Percentiles rank a stretch among this genome's conserved stretches.
Conservation (phyloP, 192 early-diverging fungal genomes). For the Lunasporangiospora selenospora region DNA sequence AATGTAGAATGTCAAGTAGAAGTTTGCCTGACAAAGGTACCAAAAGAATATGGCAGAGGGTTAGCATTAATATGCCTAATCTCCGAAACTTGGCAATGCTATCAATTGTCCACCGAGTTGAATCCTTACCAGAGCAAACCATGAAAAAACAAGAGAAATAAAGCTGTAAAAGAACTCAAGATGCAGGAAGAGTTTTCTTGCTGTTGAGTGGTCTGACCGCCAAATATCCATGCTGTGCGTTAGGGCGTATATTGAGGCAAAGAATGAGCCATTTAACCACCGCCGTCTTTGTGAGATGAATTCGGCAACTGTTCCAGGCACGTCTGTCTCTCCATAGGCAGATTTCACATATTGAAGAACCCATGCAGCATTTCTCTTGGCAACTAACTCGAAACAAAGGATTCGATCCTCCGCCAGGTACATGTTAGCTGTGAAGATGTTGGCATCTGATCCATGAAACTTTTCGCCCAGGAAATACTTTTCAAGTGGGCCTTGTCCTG, state of each 20-base stretch:
- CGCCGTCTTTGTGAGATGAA: constrained; percentile 93
- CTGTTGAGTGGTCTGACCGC: constrained; percentile 68
- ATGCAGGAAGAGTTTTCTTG: constrained; percentile 71
- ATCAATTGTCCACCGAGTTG: too few species aligned
- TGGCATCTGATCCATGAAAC: constrained; percentile 54
- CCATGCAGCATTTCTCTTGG: constrained; percentile 68
- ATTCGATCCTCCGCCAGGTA: constrained; percentile 83
- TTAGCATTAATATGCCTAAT: neutral
- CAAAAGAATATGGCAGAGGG: neutral
- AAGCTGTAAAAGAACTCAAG: constrained; percentile 82
- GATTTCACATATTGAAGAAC: constrained; percentile 68
- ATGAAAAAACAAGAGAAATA: constrained; percentile 81
- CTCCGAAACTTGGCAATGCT: too few species aligned
- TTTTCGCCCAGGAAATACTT: constrained; percentile 74
- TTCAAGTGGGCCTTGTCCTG: constrained; percentile 60
- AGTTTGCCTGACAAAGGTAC: constrained; percentile 1
- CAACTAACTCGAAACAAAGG: constrained; percentile 79
- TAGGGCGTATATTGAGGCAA: constrained; percentile 84
- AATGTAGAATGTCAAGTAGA: constrained; percentile 9
- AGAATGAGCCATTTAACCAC: constrained; percentile 93
- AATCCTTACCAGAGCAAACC: constrained; percentile 78
- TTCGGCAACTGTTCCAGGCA: constrained; percentile 76
- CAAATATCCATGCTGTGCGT: constrained; percentile 76
- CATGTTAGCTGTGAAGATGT: constrained; percentile 75
- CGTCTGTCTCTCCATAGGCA: constrained; percentile 83